Evolutionary conservation across 2,329 filamentous ascomycete genomes (phyloP).

Genomic region (Cytospora leucostoma): DNA sequence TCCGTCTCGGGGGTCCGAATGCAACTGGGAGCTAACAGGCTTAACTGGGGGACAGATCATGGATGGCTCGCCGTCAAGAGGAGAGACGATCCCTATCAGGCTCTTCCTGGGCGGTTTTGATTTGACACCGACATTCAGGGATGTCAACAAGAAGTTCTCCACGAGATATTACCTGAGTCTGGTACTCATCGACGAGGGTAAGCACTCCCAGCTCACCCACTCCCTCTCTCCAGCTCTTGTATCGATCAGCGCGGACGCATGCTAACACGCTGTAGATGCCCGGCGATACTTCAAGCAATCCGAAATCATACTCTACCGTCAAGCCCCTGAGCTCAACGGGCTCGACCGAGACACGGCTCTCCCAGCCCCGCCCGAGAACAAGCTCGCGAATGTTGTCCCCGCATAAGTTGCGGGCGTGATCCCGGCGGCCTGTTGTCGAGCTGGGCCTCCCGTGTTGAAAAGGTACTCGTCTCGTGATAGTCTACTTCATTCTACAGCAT

Average conservation of each 20-base stretch:
- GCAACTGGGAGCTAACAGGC: not conserved
- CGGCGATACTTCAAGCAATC: slow-evolving; percentile 99
- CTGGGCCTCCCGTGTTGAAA: not conserved
- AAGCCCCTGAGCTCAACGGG: slow-evolving; percentile 61
- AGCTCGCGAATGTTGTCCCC: slow-evolving; percentile 27
- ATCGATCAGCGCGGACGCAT: slow-evolving; percentile 5
- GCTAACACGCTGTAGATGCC: slow-evolving; percentile 64
- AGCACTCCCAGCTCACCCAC: slow-evolving; percentile 29
- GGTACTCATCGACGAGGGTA: slow-evolving; percentile 93
- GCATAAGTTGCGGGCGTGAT: not conserved
- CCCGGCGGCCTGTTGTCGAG: not conserved
- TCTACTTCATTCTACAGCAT: slow-evolving; percentile 20
- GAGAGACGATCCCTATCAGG: slow-evolving; percentile 92
- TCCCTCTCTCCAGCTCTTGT: too few relatives aligned
- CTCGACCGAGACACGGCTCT: slow-evolving; percentile 42
- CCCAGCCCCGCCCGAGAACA: slow-evolving; percentile 49
- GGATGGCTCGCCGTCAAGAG: slow-evolving; percentile 97
- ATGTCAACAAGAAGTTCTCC: slow-evolving; percentile 99
- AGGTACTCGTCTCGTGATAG: not conserved
- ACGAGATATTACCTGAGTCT: slow-evolving; percentile 96
- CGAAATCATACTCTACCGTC: slow-evolving; percentile 94
- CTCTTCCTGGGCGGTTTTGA: slow-evolving; percentile 98
- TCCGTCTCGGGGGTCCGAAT: not conserved
- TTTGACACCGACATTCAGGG: slow-evolving; percentile 94
- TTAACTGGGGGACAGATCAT: slow-evolving; percentile 67